Evolutionary conservation across 164 flowering plant genomes (phyloP).

Genomic region (Nymphaea colorata): DNA sequence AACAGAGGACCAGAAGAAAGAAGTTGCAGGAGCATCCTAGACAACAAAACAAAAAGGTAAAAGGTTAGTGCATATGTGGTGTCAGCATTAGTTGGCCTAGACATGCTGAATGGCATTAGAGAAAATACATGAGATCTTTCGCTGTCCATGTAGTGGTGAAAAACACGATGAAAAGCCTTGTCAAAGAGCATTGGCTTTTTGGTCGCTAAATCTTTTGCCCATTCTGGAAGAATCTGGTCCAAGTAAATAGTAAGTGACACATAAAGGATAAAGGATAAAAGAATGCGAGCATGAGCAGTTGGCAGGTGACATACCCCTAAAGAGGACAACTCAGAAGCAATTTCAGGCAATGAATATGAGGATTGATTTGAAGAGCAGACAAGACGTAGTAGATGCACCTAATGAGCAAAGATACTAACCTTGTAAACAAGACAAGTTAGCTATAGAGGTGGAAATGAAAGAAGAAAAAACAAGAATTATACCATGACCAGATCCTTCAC

Average conservation of each 20-base stretch:
- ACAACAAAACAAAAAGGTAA: not conserved
- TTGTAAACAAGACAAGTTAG: not conserved
- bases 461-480: conserved; percentile 7
- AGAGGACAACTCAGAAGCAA: conserved; percentile 53
- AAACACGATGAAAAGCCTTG: conserved; percentile 53
- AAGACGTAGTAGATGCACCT: conserved; percentile 95
- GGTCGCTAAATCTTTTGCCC: conserved; percentile 45
- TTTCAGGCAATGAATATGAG: conserved; percentile 51
- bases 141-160: conserved; percentile 51
- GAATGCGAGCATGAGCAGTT: too few species aligned
- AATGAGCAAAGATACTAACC: conserved; percentile 1
- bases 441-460: not conserved
- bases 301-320: conserved; percentile 46
- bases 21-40: conserved; percentile 49
- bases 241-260: conserved; percentile 9
- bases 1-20: conserved; percentile 68
- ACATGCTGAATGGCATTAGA: not conserved
- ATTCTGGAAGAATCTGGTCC: conserved; percentile 63
- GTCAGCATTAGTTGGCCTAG: not conserved
- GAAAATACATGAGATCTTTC: not conserved
- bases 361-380: conserved; percentile 79
- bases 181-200: conserved; percentile 44
- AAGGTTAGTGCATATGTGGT: not conserved
- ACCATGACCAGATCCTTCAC: conserved; percentile 73
- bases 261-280: not conserved